Conservation (phyloP, 78 protist species). For the Cavenderia fasciculata region DNA sequence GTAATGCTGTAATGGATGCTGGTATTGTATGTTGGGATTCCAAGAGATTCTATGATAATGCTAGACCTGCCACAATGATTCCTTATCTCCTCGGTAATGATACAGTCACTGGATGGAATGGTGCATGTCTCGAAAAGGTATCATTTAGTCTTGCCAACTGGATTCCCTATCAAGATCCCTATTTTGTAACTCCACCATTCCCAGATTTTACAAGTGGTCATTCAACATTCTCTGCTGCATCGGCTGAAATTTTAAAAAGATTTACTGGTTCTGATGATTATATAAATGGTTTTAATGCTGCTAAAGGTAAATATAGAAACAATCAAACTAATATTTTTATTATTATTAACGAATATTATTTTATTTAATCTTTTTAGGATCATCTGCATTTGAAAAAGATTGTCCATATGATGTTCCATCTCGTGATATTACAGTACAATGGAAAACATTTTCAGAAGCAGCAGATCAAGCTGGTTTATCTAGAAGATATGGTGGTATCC, state of each 20-base stretch:
- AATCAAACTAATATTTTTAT: no score
- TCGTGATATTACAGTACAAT: neutral
- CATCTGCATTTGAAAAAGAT: constrained; percentile 9
- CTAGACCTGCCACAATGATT: constrained; percentile 51
- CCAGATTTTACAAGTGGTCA: constrained; percentile 51
- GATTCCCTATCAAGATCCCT: constrained; percentile 43
- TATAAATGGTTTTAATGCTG: no score
- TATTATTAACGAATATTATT: no score
- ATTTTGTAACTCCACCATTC: constrained; percentile 27
- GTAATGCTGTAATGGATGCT: constrained; percentile 38
- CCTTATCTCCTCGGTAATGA: constrained; percentile 19
- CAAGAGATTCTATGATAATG: constrained; percentile 36
- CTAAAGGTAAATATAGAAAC: no score
- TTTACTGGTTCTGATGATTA: constrained; percentile 51
- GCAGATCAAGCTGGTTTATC: constrained; percentile 32
- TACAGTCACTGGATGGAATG: constrained; percentile 38
- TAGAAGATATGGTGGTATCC: constrained; percentile 40
- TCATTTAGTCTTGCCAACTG: constrained; percentile 2
- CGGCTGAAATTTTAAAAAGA: constrained; percentile 18
- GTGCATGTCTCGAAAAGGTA: constrained; percentile 19
- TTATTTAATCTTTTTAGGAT: no score
- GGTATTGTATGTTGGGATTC: constrained; percentile 55
- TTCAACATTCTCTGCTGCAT: constrained; percentile 18
- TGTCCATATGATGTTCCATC: constrained; percentile 22
- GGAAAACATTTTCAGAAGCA: constrained; percentile 49